These are phyloP conservation scores for Discostella stelligera DNA, from an alignment of 352 stramenopile genomes.

Conservation along the genomic window DNA sequence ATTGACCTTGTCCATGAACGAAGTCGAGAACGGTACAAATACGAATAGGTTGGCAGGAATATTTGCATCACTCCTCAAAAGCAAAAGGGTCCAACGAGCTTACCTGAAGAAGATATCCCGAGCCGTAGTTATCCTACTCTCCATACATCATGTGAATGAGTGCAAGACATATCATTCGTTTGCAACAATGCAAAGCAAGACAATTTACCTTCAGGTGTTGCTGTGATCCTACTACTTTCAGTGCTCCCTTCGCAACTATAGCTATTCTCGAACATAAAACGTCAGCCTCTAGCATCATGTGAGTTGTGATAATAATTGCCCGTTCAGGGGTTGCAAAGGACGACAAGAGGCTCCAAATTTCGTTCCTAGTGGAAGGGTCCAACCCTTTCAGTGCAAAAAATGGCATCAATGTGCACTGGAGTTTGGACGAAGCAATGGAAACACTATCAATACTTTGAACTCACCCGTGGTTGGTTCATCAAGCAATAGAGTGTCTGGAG, in stretches of 20 bases:
- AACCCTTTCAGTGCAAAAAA: constrained; percentile 77
- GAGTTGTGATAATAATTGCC: constrained; percentile 86
- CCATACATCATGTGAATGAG: neutral
- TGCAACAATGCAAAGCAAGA: neutral
- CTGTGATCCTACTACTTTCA: constrained; percentile 68
- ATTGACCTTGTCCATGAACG: constrained; percentile 21
- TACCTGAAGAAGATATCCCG: constrained; percentile 56
- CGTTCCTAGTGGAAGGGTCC: constrained; percentile 67
- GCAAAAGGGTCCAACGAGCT: constrained; percentile 12
- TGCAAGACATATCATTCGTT: neutral
- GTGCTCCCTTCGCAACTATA: constrained; percentile 86
- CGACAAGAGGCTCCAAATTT: constrained; percentile 57
- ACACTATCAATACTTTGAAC: neutral
- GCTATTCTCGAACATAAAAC: constrained; percentile 91
- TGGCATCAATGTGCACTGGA: constrained; percentile 48
- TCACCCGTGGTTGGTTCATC: constrained; percentile 88
- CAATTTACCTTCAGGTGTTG: constrained; percentile 1
- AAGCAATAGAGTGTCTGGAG: constrained; percentile 85
- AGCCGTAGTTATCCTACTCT: constrained; percentile 55
- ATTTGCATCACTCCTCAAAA: neutral
- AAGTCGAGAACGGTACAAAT: neutral
- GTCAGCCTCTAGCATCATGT: constrained; percentile 96
- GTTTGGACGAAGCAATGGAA: constrained; percentile 13
- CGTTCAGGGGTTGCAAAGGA: constrained; percentile 60
- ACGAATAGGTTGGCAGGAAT: neutral